Base-by-base conservation (phyloP, 768 basidiomycete species). In the Chalciporus chontae region DNA sequence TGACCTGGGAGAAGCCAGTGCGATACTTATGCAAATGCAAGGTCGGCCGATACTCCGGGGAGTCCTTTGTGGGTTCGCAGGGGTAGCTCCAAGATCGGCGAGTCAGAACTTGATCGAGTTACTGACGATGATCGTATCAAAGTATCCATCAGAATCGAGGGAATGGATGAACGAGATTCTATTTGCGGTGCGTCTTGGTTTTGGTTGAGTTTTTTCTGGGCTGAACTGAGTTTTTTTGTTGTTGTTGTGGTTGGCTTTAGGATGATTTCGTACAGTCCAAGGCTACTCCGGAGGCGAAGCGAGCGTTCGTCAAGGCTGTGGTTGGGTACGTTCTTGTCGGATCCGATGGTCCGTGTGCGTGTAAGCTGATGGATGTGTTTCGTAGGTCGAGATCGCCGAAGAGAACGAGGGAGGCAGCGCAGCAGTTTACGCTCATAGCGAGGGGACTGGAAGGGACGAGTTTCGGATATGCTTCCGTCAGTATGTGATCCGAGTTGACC, bases 91-190 rank as follows among this genome's bases (percentile, higher is more conserved):
- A 0, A 73, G 92, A 48, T 90, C 90, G 19, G 84, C 81, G 15
- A 83, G 86, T 4, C 85, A 80, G 17, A 95, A 95, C 63, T 74
- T 96, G 23, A 85, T 90, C 4, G 93, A 95, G 56, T 68, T 96
- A 26, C 70, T 97, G 23, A 81, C 83, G 3, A 80, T 77, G 36
- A 65, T 95, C 8, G 72, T 85, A 24, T 76, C 75, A 13, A 77
- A 87, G 47, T 71, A 77, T 41, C 77, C 80, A 0, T 65, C 72
- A 26, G 75, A 80, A 40, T 77, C 78, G 47, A 74, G 77, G 43
- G 73, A 68, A 0, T 96, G 93, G 92, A 80, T 93, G 65, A 71
- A 76, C 34, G 81, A 81, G 43, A 79, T 91, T 9, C 62, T 97
- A 29, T 80, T 82, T 57, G 71, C 81, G 36, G 89, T 90, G 72